Evolutionary conservation across 495 filamentous ascomycete species (phyloP).

Genomic region (Podospora sp.): DNA sequence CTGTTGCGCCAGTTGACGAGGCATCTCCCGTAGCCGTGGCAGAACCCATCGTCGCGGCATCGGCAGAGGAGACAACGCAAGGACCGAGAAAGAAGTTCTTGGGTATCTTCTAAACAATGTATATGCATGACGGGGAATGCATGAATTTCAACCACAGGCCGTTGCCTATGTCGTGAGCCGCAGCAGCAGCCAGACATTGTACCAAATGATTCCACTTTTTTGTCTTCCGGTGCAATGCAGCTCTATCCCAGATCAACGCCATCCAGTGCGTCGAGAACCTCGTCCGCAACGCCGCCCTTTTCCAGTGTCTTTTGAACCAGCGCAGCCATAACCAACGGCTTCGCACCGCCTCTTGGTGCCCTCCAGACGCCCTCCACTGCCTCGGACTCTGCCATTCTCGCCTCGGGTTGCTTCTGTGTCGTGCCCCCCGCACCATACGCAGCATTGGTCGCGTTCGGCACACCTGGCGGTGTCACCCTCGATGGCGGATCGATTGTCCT

Average conservation of each 20-base stretch:
- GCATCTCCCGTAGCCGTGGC: neutral
- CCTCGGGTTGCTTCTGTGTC: slow-evolving; percentile 42
- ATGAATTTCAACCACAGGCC: neutral
- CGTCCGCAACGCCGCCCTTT: slow-evolving; percentile 76
- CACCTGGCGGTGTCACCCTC: slow-evolving; percentile 60
- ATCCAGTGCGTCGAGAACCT: slow-evolving; percentile 79
- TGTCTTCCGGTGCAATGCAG: neutral
- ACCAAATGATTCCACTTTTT: neutral
- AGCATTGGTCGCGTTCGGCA: slow-evolving; percentile 69
- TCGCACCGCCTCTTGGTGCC: slow-evolving; percentile 73
- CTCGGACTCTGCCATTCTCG: slow-evolving; percentile 54
- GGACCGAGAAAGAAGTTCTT: slow-evolving; percentile 45
- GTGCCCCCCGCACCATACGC: slow-evolving; percentile 54
- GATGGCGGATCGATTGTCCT: slow-evolving; percentile 68
- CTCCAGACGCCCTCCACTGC: slow-evolving; percentile 76
- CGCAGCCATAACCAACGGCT: slow-evolving; percentile 63
- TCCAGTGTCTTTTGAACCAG: slow-evolving; percentile 69
- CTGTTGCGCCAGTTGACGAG: slow-evolving; percentile 7
- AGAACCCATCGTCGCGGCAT: neutral
- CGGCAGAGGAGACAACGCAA: slow-evolving; percentile 18
- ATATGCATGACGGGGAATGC: slow-evolving; percentile 5
- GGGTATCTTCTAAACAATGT: slow-evolving; percentile 45
- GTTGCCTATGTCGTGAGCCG: neutral
- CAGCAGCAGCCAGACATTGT: neutral
- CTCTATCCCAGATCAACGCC: slow-evolving; percentile 54